A percentile compares a stretch with the other conserved stretches of the same genome.
These are phyloP conservation scores for Ophiorrhiza pumila DNA, from an alignment of 257 asterid genomes.

Conservation along the genomic window DNA sequence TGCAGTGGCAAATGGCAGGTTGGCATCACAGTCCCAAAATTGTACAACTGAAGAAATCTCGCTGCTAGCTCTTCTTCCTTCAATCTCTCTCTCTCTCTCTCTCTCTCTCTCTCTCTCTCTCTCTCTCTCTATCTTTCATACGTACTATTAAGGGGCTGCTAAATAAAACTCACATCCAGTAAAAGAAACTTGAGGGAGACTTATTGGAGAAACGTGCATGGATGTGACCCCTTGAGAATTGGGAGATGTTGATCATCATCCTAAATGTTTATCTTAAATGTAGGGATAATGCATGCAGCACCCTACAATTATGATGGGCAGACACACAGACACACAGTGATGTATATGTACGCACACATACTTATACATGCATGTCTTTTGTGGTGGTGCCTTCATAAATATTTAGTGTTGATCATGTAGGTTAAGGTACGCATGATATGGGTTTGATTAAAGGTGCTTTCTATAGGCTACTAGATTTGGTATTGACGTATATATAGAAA, in stretches of 20 bases:
- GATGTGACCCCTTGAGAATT: constrained; percentile 17
- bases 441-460: constrained; percentile 27
- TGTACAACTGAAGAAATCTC: constrained; percentile 14
- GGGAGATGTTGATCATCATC: not conserved
- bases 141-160: not conserved
- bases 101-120: too few relatives aligned
- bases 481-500: constrained; percentile 14
- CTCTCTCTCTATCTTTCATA: not conserved
- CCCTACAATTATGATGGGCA: too few relatives aligned
- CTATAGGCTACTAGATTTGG: constrained; percentile 20
- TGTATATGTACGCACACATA: too few relatives aligned
- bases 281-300: not conserved
- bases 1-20: constrained; percentile 28
- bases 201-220: constrained; percentile 16
- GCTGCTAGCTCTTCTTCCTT: not conserved
- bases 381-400: not conserved
- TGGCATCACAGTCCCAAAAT: constrained; percentile 17
- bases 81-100: constrained; percentile 1
- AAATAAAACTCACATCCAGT: not conserved
- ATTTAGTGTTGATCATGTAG: constrained; percentile 4
- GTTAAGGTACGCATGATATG: constrained; percentile 18
- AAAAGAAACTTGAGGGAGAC: constrained; percentile 11
- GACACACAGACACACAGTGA: constrained; percentile 5
- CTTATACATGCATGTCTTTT: too few relatives aligned
- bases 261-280: not conserved